Conservation (phyloP, 805 yeast genomes). For the Wickerhamomyces tratensis region DNA sequence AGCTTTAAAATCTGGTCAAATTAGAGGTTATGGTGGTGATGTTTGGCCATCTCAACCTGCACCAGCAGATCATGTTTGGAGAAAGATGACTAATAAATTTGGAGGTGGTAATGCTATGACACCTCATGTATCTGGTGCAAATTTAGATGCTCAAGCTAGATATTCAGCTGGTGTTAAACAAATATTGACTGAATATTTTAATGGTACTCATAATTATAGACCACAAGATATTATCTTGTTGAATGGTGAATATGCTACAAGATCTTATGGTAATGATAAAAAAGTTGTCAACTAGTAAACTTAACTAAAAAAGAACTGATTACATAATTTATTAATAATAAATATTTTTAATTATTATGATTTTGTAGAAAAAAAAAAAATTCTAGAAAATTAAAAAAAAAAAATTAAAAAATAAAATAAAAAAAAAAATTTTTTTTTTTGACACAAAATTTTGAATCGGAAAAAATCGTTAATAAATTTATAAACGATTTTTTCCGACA, state of each 20-base stretch:
- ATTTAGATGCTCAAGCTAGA: slow-evolving; percentile 70
- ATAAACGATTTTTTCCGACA: no score
- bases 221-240: slow-evolving; percentile 69
- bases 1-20: slow-evolving; percentile 57
- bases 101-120: slow-evolving; percentile 82
- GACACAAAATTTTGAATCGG: no score
- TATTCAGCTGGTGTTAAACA: slow-evolving; percentile 62
- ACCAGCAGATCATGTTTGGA: slow-evolving; percentile 71
- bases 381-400: no score
- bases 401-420: no score
- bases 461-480: no score
- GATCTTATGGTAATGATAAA: slow-evolving; percentile 53
- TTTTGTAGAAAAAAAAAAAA: no score
- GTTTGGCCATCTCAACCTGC: slow-evolving; percentile 86
- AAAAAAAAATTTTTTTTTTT: no score
- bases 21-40: slow-evolving; percentile 79
- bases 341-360: no score
- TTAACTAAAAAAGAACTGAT: no score
- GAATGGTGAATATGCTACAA: slow-evolving; percentile 65
- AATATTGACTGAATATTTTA: slow-evolving; percentile 54
- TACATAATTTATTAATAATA: no score
- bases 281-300: slow-evolving; percentile 12
- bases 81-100: slow-evolving; percentile 51
- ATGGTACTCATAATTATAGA: slow-evolving; percentile 55
- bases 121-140: slow-evolving; percentile 73